Base-by-base conservation (phyloP, 768 basidiomycete species). In the Pleurotus cornucopiae region DNA sequence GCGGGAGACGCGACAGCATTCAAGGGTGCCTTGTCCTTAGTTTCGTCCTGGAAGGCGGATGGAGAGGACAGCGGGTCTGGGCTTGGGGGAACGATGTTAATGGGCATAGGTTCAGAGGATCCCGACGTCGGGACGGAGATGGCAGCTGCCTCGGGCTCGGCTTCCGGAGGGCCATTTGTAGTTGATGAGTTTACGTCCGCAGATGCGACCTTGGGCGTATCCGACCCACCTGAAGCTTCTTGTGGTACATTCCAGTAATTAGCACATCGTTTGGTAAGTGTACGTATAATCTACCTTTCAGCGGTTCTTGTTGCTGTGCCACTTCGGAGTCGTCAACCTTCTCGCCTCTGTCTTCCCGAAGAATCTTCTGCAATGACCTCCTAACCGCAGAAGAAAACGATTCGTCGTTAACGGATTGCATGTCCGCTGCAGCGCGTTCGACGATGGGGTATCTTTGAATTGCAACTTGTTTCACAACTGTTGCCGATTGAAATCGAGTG, bases 361-460 rank as follows among this genome's bases (percentile, higher is more conserved):
- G 67, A 54, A 82, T 77, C 16, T 74, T 78, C 49, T 77, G 68
- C 12, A 82, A 56, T 5, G 76, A 76, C 14, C 60, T 60, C 46
- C 70, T 74, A 46, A 85, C 72, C 40, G 68, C 72, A 53, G 72
- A 70, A 2, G 73, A 60, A 62, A 84, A 81, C 11, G 71, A 59
- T 11, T 70, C 62, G 58, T 85, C 80, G n/a, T 76, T 75, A 26
- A 84, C 71, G 51, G 76, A 69, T 51, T 73, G 74, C 4, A 76
- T 69, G 43, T 80, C 81, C 30, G 71, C 72, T 2, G 82, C 79
- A 9, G 85, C 83, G 14, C 85, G 82, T 58, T 87, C 85, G 25
- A 88, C 76, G 23, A 86, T 71, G 14, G 86, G 85, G 66, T 83
- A 87, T 57, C 87, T 88, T 64, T 58, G 62, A 62, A 14, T 6